Evolutionary conservation across 148 eudicot species (phyloP), one percentile per base, ranked within the genome.

Genomic region (Beta vulgaris): DNA sequence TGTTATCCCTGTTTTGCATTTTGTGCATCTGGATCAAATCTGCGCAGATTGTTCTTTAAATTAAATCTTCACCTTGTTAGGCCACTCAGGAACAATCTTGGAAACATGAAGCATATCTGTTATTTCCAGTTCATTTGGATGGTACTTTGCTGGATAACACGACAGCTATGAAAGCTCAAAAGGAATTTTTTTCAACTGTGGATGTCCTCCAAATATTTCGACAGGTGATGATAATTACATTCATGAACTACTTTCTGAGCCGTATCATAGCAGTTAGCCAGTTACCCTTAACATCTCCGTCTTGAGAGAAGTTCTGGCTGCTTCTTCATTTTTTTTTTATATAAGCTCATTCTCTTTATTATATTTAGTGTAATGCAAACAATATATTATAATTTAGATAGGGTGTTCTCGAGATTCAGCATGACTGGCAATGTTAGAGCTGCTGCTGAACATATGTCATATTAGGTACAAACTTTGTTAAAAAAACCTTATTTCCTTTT

Each of bases 101-200:
- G 97, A 90, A 86, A 69, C 90, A 95, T 79, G 98, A 95, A 84
- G 98, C 98, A 25, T 95, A 92, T 75, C 84, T 92, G 86, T 80
- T 95, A 60, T 95, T 92, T 81, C 98, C 98, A 12, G 93, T 87
- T 63, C 93, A 90, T 82, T 75, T 86, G 84, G 98, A 90, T 74
- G 98, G 97, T 69, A 89, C 97, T 60, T 82, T 95, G 78, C 75
- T 82, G 78, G 98, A 95, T 83, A 88, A 85, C 75, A 66, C 92
- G 60, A 83, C 79, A 32, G 78, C 78, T 53, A 87, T 87, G 96
- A 88, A 86, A 81, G 85, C 84, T 75, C 89, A 90, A 76, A 90
- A 89, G 84, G 98, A 90, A 84, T 90, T 84, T 86, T 92, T 89
- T 81, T 85, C 93, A 23, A 87, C 90, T 53, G 83, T 85, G 73